A percentile compares a stretch with the other conserved stretches of the same genome.
Evolutionary conservation across 108 stramenopile species (phyloP).

Genomic region (Conticribra guillardii): DNA sequence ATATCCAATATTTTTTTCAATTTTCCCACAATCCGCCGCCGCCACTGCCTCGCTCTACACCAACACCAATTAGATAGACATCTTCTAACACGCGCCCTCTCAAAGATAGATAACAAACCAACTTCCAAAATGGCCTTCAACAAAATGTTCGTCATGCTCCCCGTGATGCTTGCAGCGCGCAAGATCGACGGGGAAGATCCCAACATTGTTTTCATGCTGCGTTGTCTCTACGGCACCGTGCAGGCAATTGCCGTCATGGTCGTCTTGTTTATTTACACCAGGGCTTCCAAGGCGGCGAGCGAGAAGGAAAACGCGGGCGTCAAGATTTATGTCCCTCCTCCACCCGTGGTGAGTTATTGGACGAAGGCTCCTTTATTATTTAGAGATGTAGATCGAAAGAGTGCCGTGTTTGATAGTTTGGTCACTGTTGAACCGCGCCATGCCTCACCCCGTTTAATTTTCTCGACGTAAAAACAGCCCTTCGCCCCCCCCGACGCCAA

Average conservation of each 20-base stretch:
- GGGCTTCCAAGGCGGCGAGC: constrained; percentile 47
- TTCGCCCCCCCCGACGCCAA: constrained; percentile 82
- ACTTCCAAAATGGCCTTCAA: constrained; percentile 54
- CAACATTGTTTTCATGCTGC: constrained; percentile 67
- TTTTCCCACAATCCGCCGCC: no score
- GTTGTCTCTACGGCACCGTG: constrained; percentile 71
- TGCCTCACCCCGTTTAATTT: not conserved
- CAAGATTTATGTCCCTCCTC: constrained; percentile 75
- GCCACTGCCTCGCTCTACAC: no score
- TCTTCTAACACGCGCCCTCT: not conserved
- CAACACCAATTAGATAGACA: no score
- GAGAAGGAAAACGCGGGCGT: constrained; percentile 36
- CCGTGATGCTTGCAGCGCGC: constrained; percentile 87
- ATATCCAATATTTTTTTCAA: no score
- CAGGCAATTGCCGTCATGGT: constrained; percentile 63
- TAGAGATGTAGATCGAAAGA: not conserved
- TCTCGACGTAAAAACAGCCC: constrained; percentile 47
- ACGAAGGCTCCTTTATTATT: no score
- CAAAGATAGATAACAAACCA: not conserved
- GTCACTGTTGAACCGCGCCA: not conserved
- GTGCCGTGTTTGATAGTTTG: not conserved
- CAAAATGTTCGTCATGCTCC: constrained; percentile 86
- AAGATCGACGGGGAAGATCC: constrained; percentile 90
- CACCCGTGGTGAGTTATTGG: constrained; percentile 71
- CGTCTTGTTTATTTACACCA: constrained; percentile 66